Conservation (phyloP, 495 filamentous ascomycete species). For the Bacidia rubella region DNA sequence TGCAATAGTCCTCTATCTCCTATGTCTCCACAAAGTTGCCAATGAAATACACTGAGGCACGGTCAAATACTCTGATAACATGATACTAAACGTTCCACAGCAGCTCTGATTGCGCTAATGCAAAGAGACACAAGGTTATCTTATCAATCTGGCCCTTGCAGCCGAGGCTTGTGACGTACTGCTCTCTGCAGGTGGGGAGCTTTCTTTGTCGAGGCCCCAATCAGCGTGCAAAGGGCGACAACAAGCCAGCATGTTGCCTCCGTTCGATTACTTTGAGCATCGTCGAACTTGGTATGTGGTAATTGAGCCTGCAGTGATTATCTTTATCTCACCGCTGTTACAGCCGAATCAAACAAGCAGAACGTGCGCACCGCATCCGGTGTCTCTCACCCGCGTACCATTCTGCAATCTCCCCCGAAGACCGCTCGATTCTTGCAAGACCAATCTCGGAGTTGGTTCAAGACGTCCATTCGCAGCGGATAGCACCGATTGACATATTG, state of each 20-base stretch:
- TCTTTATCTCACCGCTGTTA: background rate
- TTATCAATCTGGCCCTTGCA: too few relatives aligned
- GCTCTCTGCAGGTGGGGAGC: too few relatives aligned
- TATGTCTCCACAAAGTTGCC: too few relatives aligned
- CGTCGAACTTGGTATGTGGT: slow-evolving; percentile 35
- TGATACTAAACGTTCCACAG: too few relatives aligned
- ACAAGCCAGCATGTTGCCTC: slow-evolving; percentile 33
- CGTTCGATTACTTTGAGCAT: slow-evolving; percentile 48
- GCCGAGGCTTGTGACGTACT: too few relatives aligned
- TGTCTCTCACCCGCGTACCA: slow-evolving; percentile 54
- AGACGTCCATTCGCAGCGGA: slow-evolving; percentile 55
- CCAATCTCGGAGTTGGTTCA: slow-evolving; percentile 67
- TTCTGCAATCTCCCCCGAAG: slow-evolving; percentile 41
- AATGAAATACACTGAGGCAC: too few relatives aligned
- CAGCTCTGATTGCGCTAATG: too few relatives aligned
- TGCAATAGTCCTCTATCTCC: too few relatives aligned
- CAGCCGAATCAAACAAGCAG: slow-evolving; percentile 67
- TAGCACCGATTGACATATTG: slow-evolving; percentile 60
- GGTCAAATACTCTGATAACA: too few relatives aligned
- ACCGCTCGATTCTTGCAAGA: slow-evolving; percentile 53
- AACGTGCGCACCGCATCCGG: slow-evolving; percentile 55
- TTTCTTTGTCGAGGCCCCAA: too few relatives aligned
- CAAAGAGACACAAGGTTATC: too few relatives aligned
- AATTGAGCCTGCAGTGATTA: background rate
- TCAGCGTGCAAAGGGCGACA: too few relatives aligned